These are phyloP conservation scores for Fusarium haematococcum DNA, from an alignment of 2,329 filamentous ascomycete species.

Conservation along the genomic window DNA sequence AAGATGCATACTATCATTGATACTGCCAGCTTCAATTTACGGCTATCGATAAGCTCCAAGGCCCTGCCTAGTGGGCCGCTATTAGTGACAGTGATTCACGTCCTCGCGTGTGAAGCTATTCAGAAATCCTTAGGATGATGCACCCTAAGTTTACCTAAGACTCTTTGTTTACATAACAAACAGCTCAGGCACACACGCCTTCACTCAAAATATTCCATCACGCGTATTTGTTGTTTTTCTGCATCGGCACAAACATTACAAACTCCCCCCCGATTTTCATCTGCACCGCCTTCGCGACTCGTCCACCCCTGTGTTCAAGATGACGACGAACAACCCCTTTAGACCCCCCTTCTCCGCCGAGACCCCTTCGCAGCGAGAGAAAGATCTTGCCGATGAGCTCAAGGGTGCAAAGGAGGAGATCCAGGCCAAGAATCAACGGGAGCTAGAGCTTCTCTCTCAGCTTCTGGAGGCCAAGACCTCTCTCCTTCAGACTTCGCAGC, in stretches of 20 bases:
- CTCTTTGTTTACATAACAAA: neutral
- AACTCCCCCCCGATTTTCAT: neutral
- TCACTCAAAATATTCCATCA: neutral
- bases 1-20: neutral
- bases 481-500: conserved; percentile 10
- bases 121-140: neutral
- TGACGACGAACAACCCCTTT: neutral
- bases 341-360: neutral
- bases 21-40: fast-evolving
- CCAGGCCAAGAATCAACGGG: neutral
- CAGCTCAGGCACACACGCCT: neutral
- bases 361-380: conserved; percentile 8
- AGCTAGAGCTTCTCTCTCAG: conserved; percentile 5
- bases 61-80: neutral
- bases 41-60: neutral
- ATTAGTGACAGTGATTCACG: neutral
- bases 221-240: neutral
- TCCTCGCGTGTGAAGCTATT: neutral
- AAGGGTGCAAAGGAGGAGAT: conserved; percentile 9
- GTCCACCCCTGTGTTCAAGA: neutral
- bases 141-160: neutral
- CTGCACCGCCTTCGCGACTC: neutral
- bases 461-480: conserved; percentile 10
- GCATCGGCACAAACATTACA: neutral
- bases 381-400: conserved; percentile 11